These are phyloP conservation scores for Cladophialophora psammophila DNA, from an alignment of 2,329 filamentous ascomycete species.

Conservation along the genomic window DNA sequence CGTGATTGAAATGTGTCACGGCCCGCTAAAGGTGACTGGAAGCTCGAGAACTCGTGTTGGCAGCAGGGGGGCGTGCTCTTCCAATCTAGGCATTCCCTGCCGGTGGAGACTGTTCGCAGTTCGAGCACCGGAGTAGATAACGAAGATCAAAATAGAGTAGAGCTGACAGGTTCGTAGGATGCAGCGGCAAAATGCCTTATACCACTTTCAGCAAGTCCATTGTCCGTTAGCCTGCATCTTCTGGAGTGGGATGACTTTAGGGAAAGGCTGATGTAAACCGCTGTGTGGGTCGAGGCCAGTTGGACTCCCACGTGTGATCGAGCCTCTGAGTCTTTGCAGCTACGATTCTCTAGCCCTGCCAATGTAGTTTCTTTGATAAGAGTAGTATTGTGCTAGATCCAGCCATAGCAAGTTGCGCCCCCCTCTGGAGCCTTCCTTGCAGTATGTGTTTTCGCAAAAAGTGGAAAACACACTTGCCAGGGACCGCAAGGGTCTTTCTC, in stretches of 20 bases:
- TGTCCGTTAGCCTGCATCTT: background rate
- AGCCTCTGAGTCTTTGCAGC: background rate
- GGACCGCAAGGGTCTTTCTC: background rate
- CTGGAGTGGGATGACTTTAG: background rate
- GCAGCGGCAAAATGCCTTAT: background rate
- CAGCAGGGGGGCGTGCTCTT: background rate
- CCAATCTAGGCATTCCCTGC: background rate
- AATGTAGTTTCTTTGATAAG: background rate
- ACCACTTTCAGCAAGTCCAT: background rate
- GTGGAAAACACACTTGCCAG: background rate
- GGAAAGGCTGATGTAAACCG: background rate
- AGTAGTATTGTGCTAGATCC: background rate
- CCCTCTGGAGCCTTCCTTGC: background rate
- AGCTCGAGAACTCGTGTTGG: background rate
- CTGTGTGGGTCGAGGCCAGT: background rate
- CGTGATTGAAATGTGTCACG: background rate
- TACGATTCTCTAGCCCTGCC: background rate
- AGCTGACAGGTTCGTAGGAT: constrained; percentile 5
- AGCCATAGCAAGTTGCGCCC: background rate
- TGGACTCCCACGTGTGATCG: background rate
- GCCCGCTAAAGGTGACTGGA: background rate
- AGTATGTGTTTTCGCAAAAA: background rate
- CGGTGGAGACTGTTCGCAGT: background rate
- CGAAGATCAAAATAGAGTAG: background rate
- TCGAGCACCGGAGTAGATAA: background rate